Evolutionary conservation across 208 protist genomes (phyloP).

Genomic region (Borovskyia barvae): DNA sequence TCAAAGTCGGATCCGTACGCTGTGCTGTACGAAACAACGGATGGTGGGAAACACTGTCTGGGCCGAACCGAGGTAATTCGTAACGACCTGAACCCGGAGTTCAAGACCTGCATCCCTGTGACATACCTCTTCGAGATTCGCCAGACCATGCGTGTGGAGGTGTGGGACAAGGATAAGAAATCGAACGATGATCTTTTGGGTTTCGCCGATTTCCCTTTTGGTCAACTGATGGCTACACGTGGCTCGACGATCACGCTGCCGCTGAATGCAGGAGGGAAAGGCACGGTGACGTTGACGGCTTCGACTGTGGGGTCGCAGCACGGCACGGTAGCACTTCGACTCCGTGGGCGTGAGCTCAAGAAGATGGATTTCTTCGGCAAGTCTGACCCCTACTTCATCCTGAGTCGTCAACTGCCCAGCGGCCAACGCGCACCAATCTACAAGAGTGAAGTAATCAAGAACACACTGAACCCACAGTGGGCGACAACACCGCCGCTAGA

Average conservation of each 20-base stretch:
- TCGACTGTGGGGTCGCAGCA: constrained; percentile 1
- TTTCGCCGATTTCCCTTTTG: constrained; percentile 19
- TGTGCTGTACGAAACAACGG: constrained; percentile 6
- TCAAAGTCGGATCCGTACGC: constrained; percentile 34
- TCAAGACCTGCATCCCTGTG: constrained; percentile 19
- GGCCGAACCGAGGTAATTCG: constrained; percentile 29
- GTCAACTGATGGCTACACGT: constrained; percentile 16
- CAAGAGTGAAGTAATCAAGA: constrained; percentile 29
- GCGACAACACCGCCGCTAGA: constrained; percentile 19
- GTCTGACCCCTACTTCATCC: constrained; percentile 30
- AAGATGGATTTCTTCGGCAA: constrained; percentile 45
- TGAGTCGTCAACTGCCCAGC: constrained; percentile 15
- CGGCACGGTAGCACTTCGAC: constrained; percentile 12
- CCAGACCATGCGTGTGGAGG: constrained; percentile 21
- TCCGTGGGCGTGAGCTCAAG: constrained; percentile 29
- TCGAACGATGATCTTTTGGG: constrained; percentile 31
- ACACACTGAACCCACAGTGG: constrained; percentile 40
- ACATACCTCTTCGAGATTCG: constrained; percentile 42
- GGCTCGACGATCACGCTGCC: constrained; percentile 16
- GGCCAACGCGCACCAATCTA: constrained; percentile 19
- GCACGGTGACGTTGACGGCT: constrained; percentile 27
- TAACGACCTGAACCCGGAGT: constrained; percentile 39
- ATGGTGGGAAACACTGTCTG: background rate
- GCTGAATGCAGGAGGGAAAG: constrained; percentile 12
- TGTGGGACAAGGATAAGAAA: constrained; percentile 26